Conservation (phyloP, 495 filamentous ascomycete species). For the Astrothelium subdiscretum region DNA sequence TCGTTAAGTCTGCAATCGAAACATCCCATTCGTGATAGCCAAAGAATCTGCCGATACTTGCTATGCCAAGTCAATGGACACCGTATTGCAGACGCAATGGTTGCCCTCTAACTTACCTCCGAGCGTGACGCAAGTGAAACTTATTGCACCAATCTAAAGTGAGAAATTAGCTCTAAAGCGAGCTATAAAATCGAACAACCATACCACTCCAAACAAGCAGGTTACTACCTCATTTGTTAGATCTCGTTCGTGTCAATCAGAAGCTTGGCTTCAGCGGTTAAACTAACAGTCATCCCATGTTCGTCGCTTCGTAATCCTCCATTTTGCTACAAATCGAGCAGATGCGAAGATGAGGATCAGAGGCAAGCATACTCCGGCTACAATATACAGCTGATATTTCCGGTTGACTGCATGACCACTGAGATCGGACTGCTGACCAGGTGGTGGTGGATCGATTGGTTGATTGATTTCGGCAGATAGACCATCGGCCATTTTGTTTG, state of each 20-base stretch:
- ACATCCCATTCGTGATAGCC: neutral
- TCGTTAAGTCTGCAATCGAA: neutral
- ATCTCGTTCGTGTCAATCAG: neutral
- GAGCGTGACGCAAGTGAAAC: neutral
- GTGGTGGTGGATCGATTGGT: neutral
- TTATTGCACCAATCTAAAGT: neutral
- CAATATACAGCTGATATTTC: neutral
- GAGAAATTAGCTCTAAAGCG: neutral
- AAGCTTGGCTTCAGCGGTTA: neutral
- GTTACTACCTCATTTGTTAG: neutral
- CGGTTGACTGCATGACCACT: neutral
- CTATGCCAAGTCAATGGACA: neutral
- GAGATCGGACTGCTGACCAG: neutral
- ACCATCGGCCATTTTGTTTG: neutral
- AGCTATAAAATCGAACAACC: neutral
- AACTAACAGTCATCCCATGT: neutral
- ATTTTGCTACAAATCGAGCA: neutral
- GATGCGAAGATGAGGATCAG: neutral
- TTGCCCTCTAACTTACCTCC: neutral
- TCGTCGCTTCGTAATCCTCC: neutral
- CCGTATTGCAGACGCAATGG: too few relatives aligned
- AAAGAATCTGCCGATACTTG: neutral
- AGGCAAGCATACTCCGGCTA: neutral
- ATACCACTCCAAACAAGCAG: neutral
- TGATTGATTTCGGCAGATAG: neutral